Conservation (phyloP, 192 early-diverging fungal species). For the Funneliformis mosseae region DNA sequence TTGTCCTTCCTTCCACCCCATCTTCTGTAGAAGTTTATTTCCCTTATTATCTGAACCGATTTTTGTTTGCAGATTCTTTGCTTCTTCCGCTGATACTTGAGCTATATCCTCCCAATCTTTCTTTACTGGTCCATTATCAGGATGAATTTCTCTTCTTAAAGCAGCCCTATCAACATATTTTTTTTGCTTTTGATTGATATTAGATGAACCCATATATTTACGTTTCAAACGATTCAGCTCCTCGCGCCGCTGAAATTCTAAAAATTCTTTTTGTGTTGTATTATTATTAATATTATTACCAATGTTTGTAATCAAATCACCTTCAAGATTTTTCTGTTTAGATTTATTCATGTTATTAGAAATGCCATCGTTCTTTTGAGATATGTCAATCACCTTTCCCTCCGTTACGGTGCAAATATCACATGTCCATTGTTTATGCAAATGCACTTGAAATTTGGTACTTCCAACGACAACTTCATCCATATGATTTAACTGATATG, state of each 20-base stretch:
- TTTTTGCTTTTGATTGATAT: slow-evolving; percentile 34
- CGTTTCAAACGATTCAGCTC: slow-evolving; percentile 39
- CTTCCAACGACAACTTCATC: slow-evolving; percentile 60
- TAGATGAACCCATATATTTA: slow-evolving; percentile 20
- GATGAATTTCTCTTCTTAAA: slow-evolving; percentile 61
- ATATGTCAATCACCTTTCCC: slow-evolving; percentile 50
- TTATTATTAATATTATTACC: slow-evolving; percentile 11
- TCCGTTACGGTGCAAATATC: slow-evolving; percentile 55
- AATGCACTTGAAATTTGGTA: slow-evolving; percentile 61
- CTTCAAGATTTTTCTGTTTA: neutral
- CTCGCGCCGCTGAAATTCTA: slow-evolving; percentile 38
- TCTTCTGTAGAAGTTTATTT: slow-evolving; percentile 57
- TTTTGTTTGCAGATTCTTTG: neutral
- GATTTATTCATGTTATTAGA: neutral
- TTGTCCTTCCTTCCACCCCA: slow-evolving; percentile 74
- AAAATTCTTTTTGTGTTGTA: slow-evolving; percentile 34
- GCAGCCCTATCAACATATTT: slow-evolving; percentile 68
- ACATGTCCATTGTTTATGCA: slow-evolving; percentile 65
- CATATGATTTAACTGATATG: slow-evolving; percentile 51
- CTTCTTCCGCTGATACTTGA: neutral
- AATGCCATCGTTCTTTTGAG: neutral
- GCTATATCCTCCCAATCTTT: slow-evolving; percentile 26
- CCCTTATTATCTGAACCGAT: slow-evolving; percentile 57
- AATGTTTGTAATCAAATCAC: neutral
- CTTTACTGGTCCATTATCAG: slow-evolving; percentile 39